These are phyloP conservation scores for Talaromyces borbonicus DNA, from an alignment of 495 filamentous ascomycete species.

Conservation along the genomic window DNA sequence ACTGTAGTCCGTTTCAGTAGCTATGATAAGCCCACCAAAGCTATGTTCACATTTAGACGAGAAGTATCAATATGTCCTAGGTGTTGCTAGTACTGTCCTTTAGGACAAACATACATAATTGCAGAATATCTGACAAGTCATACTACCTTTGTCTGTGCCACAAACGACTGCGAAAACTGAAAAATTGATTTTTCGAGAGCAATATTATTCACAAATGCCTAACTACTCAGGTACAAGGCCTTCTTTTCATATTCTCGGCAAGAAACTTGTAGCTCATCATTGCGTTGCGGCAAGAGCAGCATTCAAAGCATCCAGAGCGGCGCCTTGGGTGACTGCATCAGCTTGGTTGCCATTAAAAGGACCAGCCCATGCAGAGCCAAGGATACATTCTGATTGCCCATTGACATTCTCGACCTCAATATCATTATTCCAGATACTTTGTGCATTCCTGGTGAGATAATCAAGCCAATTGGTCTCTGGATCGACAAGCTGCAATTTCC, in stretches of 20 bases:
- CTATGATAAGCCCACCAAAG: too few relatives aligned
- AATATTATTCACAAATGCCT: too few relatives aligned
- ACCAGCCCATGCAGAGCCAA: slow-evolving; percentile 5
- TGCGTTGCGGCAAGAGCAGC: slow-evolving; percentile 4
- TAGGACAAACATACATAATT: too few relatives aligned
- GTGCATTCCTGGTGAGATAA: slow-evolving; percentile 1
- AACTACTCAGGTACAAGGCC: too few relatives aligned
- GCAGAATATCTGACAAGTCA: too few relatives aligned
- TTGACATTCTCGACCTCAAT: not conserved
- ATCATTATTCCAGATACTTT: slow-evolving; percentile 7
- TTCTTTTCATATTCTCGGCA: not conserved
- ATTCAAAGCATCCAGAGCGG: slow-evolving; percentile 3
- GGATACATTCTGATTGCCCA: not conserved
- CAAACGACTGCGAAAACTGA: too few relatives aligned
- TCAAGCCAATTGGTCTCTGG: not conserved
- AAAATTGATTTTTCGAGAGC: too few relatives aligned
- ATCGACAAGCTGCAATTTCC: slow-evolving; percentile 5
- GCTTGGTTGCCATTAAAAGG: slow-evolving; percentile 3
- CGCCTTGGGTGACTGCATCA: slow-evolving; percentile 2
- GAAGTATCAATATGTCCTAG: too few relatives aligned
- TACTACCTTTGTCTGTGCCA: too few relatives aligned
- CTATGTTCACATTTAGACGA: too few relatives aligned
- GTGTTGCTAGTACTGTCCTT: too few relatives aligned
- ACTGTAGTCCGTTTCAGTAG: too few relatives aligned
- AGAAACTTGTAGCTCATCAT: not conserved